These are phyloP conservation scores for Curvularia lunata DNA, from an alignment of 2,329 filamentous ascomycete species.

Conservation along the genomic window DNA sequence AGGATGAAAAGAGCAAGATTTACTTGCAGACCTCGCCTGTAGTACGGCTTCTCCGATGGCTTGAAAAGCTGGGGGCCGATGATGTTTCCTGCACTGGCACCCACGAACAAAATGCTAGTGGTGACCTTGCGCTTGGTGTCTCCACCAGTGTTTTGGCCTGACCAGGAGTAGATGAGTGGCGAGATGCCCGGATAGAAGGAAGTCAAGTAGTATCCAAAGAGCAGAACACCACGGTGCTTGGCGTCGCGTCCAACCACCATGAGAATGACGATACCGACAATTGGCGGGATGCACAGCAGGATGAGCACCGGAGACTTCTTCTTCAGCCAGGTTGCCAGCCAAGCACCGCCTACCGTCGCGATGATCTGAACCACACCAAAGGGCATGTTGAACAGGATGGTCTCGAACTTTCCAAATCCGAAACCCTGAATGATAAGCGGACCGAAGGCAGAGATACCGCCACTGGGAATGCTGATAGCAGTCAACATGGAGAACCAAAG, in stretches of 20 bases:
- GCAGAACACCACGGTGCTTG: constrained; percentile 57
- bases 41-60: constrained; percentile 64
- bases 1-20: constrained; percentile 68
- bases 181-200: constrained; percentile 67
- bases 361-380: constrained; percentile 67
- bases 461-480: constrained; percentile 57
- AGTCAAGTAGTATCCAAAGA: constrained; percentile 66
- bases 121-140: constrained; percentile 74
- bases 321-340: constrained; percentile 60
- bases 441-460: constrained; percentile 65
- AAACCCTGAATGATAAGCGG: constrained; percentile 65
- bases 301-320: constrained; percentile 63
- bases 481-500: constrained; percentile 57
- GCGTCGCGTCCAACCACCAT: constrained; percentile 57
- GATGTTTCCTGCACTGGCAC: constrained; percentile 70
- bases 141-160: constrained; percentile 68
- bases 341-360: constrained; percentile 64
- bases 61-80: constrained; percentile 70
- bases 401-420: constrained; percentile 62
- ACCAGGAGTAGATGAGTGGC: constrained; percentile 67
- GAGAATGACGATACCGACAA: constrained; percentile 63
- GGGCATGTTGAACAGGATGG: constrained; percentile 67
- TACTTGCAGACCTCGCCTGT: constrained; percentile 63
- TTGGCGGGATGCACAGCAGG: constrained; percentile 62
- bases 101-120: constrained; percentile 69